Evolutionary conservation across 164 flowering plant species (phyloP).

Genomic region (Chimonanthus salicifolius): DNA sequence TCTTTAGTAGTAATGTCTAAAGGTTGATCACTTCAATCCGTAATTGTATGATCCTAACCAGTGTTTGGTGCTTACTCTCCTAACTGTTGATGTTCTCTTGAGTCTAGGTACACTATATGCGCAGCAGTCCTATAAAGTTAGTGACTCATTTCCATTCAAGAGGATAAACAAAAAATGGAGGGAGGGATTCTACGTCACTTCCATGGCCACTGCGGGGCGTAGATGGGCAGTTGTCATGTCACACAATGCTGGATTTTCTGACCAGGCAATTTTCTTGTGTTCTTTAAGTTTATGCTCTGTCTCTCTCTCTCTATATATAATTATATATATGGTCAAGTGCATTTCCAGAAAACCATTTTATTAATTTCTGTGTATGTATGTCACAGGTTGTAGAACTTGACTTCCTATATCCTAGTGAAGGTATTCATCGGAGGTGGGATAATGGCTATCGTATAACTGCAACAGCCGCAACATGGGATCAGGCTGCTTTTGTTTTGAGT

Average conservation of each 20-base stretch:
- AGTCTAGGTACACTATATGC: slow-evolving; percentile 62
- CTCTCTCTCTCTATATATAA: too few species aligned
- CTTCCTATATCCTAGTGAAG: slow-evolving; percentile 91
- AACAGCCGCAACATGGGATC: slow-evolving; percentile 83
- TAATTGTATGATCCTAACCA: background rate
- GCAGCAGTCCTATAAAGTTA: slow-evolving; percentile 92
- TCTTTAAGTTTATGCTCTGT: too few species aligned
- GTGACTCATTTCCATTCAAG: slow-evolving; percentile 86
- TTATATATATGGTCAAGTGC: too few species aligned
- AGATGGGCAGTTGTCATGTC: slow-evolving; percentile 96
- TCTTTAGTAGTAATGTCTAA: slow-evolving; percentile 95
- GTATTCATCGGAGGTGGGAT: slow-evolving; percentile 87
- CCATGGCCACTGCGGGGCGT: slow-evolving; percentile 87
- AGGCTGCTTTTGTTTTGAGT: slow-evolving; percentile 87
- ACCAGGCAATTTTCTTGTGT: too few species aligned
- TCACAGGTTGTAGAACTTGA: slow-evolving; percentile 80
- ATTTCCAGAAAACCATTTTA: too few species aligned
- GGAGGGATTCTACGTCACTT: slow-evolving; percentile 81
- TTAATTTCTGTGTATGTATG: background rate
- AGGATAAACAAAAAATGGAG: slow-evolving; percentile 96
- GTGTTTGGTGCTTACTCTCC: background rate
- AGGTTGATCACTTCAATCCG: slow-evolving; percentile 35
- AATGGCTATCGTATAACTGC: slow-evolving; percentile 85
- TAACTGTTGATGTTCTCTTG: background rate
- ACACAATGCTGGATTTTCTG: slow-evolving; percentile 90